Base-by-base conservation (phyloP, 2,329 filamentous ascomycete species). In the Alternaria hordeiaustralica region DNA sequence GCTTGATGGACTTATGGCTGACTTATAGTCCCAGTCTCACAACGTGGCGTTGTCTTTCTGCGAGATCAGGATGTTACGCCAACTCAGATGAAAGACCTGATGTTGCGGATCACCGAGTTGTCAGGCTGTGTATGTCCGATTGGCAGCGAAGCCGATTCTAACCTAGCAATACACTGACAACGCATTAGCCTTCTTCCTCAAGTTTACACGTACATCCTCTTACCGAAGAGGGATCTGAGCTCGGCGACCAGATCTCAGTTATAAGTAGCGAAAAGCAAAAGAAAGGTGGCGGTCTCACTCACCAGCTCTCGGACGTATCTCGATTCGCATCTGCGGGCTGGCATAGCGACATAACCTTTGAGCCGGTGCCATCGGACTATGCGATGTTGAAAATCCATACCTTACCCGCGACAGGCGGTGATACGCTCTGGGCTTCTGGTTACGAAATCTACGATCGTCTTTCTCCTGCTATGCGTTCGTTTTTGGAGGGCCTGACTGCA, bases 31-130 rank as follows among this genome's bases (percentile, higher is more conserved):
- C 13, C 55, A 90, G 89, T 92, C 67, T 91, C 89, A 2, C 86
- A 88, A 63, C 86, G 90, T 0, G 89, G 89, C 10, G 90, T 92
- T 4, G 89, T 92, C 30, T 91, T 92, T 81, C 90, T 92, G 80
- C 86, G 89, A 20, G 84, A 86, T 28, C 90, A 92, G 67, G 80
- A 71, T 62, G 72, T 75, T 9, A 88, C 70, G 82, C 85, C 72
- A 78, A 91, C 41, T 85, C 84, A 66, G 86, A 90, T 72, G 87
- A 92, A 92, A 79, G 81, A 88, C 58, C 82, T 92, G 0, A 87
- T 87, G 33, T 82, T 88, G 12, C 83, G 84, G 1, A 82, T 92
- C 2, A 89, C 89, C 9, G 80, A 87, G 69, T 81, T 90, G 10
- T 83, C 85, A 1, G 88, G 88, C 45, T 75, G 73, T 43, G 72